These are phyloP conservation scores for Cyberlindnera maritima DNA, from an alignment of 805 yeast genomes.

Conservation along the genomic window DNA sequence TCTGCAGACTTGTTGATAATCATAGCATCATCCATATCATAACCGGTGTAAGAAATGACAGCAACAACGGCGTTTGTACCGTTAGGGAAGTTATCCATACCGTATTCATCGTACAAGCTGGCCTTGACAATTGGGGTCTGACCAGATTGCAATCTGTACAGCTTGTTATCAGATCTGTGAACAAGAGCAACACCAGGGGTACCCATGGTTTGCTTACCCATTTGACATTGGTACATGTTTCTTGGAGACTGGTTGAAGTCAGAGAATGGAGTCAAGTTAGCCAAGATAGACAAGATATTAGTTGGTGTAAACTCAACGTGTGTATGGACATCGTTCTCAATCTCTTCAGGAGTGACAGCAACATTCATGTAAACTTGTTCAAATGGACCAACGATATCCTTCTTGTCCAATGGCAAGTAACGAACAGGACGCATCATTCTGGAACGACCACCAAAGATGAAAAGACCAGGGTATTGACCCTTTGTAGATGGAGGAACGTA, in stretches of 20 bases:
- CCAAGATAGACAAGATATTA: conserved; percentile 88
- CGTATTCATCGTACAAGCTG: conserved; percentile 88
- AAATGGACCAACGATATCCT: conserved; percentile 93
- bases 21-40: conserved; percentile 99
- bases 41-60: conserved; percentile 97
- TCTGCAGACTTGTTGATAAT: conserved; percentile 95
- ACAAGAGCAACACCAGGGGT: conserved; percentile 95
- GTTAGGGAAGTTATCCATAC: conserved; percentile 97
- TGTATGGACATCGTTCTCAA: conserved; percentile 72
- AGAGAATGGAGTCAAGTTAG: conserved; percentile 96
- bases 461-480: conserved; percentile 97
- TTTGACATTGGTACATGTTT: conserved; percentile 99
- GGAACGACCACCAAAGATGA: conserved; percentile 85
- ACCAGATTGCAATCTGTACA: conserved; percentile 90
- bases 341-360: conserved; percentile 93
- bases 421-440: conserved; percentile 96
- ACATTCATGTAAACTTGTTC: conserved; percentile 97
- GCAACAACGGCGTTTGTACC: conserved; percentile 99
- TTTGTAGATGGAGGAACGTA: conserved; percentile 93
- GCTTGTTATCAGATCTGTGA: conserved; percentile 92
- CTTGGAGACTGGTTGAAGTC: conserved; percentile 99
- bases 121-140: conserved; percentile 98
- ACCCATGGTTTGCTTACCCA: conserved; percentile 99
- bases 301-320: conserved; percentile 97
- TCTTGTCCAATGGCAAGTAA: conserved; percentile 79